Base-by-base conservation (phyloP, 2,329 filamentous ascomycete genomes). In the Sporothrix curviconia region DNA sequence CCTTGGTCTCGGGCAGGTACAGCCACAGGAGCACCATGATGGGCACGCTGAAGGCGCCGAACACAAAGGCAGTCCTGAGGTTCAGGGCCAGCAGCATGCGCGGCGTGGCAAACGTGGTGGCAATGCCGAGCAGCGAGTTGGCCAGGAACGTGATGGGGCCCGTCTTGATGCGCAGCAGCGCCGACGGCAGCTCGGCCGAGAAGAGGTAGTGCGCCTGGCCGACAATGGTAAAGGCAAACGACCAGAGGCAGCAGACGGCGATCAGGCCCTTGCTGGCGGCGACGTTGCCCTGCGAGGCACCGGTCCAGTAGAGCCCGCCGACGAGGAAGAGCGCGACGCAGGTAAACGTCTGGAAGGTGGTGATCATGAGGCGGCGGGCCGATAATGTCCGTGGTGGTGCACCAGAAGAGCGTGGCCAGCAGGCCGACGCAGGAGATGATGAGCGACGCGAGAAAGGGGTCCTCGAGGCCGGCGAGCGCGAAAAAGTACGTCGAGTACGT, bases 401-500 rank as follows among this genome's bases (percentile, higher is more conserved):
- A 55, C 57, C 57, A 59, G 39, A 59, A 28, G 8, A 59, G 39
- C 30, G 55, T 54, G n/a, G 57, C 57, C 11, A 56, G 44, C 14
- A 59, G 40, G 22, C 56, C 56, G 57, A 46, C 52, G 32, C 57
- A 54, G 22, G 40, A 53, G 47, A 59, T 24, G 39, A 59, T 59
- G 36, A 59, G 34, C 5, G 51, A 56, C 8, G 43, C 42, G 36
- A 59, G 44, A 39, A 59, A 59, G 2, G 57, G 57, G 37, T 59
- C 57, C 4, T 24, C 24, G 7, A 59, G 30, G 11, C 57, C 57
- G 12, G 57, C 52, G 4, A 59, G 52, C 3, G 51, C 43, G 36
- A 59, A 59, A 44, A 59, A 59, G 25, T 59, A 55, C 3, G 55
- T 57, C 17, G 55, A 60, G 28, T 60, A 60, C 4, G 55, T 60